phyloP scores from a whole-genome alignment of 2,329 filamentous ascomycete genomes.

The Magnaporthiopsis rhizophila region DNA sequence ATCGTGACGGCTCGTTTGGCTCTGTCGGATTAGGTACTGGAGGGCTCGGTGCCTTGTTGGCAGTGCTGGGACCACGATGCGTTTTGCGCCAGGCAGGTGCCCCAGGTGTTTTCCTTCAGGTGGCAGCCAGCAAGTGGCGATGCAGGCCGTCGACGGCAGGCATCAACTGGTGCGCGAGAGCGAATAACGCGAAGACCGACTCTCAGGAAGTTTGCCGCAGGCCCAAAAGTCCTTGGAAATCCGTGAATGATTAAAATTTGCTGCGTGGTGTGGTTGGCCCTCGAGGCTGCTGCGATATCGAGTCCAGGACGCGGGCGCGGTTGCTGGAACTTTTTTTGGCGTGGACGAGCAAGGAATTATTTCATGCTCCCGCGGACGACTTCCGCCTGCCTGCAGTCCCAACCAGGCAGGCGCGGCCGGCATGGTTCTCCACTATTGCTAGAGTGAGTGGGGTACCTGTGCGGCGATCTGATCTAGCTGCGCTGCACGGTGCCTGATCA shows the following conservation, averaged over 20 bases:
- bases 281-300: not conserved
- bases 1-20: slow-evolving; percentile 38
- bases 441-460: not conserved
- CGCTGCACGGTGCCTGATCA: no score
- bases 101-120: slow-evolving; percentile 1
- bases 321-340: not conserved
- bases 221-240: not conserved
- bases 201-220: not conserved
- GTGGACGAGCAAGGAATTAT: not conserved
- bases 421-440: not conserved
- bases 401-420: not conserved
- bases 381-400: no score
- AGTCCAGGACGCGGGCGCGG: not conserved
- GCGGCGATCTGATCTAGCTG: no score
- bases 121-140: slow-evolving; percentile 8
- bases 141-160: slow-evolving; percentile 2
- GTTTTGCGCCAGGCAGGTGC: not conserved
- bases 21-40: not conserved
- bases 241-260: not conserved
- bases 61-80: not conserved
- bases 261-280: not conserved
- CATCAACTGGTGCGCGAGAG: slow-evolving; percentile 1
- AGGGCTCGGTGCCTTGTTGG: slow-evolving; percentile 2
- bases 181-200: not conserved
- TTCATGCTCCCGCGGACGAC: not conserved